These are phyloP conservation scores for Stephania japonica DNA, from an alignment of 164 flowering plant genomes.

Conservation along the genomic window DNA sequence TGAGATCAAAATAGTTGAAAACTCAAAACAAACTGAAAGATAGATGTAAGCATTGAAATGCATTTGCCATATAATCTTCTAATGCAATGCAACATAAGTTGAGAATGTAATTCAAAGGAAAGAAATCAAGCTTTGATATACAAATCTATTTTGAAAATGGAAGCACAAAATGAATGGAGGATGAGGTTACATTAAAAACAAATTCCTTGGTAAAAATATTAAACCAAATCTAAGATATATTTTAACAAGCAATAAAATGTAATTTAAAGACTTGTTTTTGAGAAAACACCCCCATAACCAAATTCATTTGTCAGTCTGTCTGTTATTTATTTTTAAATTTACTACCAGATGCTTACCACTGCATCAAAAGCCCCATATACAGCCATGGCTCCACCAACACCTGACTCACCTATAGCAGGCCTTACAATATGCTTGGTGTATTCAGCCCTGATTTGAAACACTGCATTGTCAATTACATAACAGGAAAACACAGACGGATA, in stretches of 20 bases:
- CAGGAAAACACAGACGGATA: not conserved
- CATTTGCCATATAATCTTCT: not conserved
- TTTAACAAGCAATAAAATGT: not conserved
- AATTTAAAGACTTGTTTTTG: not conserved
- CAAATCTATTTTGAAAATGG: not conserved
- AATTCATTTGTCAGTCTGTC: not conserved
- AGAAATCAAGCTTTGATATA: not conserved
- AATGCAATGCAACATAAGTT: not conserved
- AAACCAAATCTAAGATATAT: too few species aligned
- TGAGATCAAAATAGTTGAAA: not conserved
- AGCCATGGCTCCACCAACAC: constrained; percentile 94
- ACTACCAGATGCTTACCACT: constrained; percentile 51
- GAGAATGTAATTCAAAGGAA: not conserved
- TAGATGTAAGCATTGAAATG: too few species aligned
- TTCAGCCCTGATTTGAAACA: constrained; percentile 57
- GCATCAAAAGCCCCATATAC: constrained; percentile 91
- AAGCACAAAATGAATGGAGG: not conserved
- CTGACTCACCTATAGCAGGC: constrained; percentile 80
- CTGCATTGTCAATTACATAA: not conserved
- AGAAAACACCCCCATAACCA: not conserved
- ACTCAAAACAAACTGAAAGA: not conserved
- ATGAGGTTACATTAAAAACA: not conserved
- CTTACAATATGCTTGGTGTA: constrained; percentile 67
- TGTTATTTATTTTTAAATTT: too few species aligned
- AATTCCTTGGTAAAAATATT: not conserved